These are phyloP conservation scores for Rhytidhysteron rufulum DNA, from an alignment of 2,329 filamentous ascomycete species.

Conservation along the genomic window DNA sequence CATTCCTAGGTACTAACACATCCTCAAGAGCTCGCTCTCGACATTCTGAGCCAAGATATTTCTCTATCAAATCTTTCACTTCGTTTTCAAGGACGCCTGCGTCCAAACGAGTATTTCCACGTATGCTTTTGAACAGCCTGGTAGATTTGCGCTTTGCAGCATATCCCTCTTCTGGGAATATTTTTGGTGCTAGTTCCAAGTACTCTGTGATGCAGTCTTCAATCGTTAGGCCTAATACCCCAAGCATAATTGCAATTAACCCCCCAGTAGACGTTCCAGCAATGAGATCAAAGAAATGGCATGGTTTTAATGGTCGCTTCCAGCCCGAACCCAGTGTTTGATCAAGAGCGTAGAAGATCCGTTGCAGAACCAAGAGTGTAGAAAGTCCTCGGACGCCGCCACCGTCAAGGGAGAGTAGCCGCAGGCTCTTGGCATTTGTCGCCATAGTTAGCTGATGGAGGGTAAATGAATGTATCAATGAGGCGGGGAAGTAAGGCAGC, in stretches of 20 bases:
- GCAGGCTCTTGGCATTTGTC: neutral
- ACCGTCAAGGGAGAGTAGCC: neutral
- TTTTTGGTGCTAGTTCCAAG: neutral
- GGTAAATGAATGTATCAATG: too few species aligned
- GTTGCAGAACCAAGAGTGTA: constrained; percentile 20
- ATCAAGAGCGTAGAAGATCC: constrained; percentile 14
- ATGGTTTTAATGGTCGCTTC: constrained; percentile 15
- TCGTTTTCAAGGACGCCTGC: neutral
- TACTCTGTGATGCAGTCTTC: constrained; percentile 14
- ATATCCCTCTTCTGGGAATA: constrained; percentile 1
- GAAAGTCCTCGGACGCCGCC: constrained; percentile 21
- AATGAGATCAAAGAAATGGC: constrained; percentile 26
- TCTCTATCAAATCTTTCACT: neutral
- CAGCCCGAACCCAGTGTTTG: constrained; percentile 2
- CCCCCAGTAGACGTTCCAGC: constrained; percentile 30
- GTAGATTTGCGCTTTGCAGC: neutral
- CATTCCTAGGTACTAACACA: too few species aligned
- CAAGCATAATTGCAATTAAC: constrained; percentile 29
- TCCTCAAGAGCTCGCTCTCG: too few species aligned
- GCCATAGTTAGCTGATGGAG: too few species aligned
- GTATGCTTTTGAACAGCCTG: neutral
- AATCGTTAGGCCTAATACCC: constrained; percentile 20
- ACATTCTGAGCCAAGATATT: too few species aligned
- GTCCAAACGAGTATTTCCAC: neutral
- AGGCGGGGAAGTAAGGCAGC: too few species aligned